A percentile compares a stretch with the other conserved stretches of the same genome.
Evolutionary conservation across 1,139 yeast species (phyloP).

Genomic region (Geotrichum klebahnii): DNA sequence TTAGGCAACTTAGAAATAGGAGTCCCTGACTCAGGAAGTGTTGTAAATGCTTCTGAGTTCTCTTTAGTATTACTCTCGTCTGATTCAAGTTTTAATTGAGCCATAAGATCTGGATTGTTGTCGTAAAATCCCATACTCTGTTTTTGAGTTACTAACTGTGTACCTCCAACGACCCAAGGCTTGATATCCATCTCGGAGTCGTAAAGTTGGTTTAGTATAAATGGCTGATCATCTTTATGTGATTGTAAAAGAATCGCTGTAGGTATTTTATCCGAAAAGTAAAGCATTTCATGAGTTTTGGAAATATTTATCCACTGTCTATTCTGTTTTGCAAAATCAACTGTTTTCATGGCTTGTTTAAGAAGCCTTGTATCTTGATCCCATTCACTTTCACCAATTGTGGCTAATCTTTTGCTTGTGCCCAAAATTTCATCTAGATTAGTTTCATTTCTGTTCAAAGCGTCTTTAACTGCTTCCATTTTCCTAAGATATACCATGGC

Average conservation of each 20-base stretch:
- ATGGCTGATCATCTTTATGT: background rate
- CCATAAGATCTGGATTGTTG: constrained; percentile 3
- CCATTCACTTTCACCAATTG: constrained; percentile 47
- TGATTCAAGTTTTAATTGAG: background rate
- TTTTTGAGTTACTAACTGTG: constrained; percentile 13
- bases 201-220: background rate
- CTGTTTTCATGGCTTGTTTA: constrained; percentile 43
- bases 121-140: constrained; percentile 16
- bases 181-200: background rate
- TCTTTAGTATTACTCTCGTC: background rate
- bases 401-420: constrained; percentile 13
- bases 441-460: constrained; percentile 37
- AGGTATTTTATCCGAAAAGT: constrained; percentile 11
- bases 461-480: constrained; percentile 37
- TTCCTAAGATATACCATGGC: constrained; percentile 45
- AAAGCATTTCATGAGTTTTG: constrained; percentile 18
- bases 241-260: background rate
- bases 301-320: constrained; percentile 18
- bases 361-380: constrained; percentile 49
- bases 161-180: constrained; percentile 10
- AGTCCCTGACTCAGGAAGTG: constrained; percentile 5
- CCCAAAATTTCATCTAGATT: constrained; percentile 3
- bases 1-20: constrained; percentile 7
- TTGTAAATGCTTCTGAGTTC: background rate
- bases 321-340: constrained; percentile 1